These are phyloP conservation scores for Athelia sp. DNA, from an alignment of 1,284 basidiomycete species.

Conservation along the genomic window DNA sequence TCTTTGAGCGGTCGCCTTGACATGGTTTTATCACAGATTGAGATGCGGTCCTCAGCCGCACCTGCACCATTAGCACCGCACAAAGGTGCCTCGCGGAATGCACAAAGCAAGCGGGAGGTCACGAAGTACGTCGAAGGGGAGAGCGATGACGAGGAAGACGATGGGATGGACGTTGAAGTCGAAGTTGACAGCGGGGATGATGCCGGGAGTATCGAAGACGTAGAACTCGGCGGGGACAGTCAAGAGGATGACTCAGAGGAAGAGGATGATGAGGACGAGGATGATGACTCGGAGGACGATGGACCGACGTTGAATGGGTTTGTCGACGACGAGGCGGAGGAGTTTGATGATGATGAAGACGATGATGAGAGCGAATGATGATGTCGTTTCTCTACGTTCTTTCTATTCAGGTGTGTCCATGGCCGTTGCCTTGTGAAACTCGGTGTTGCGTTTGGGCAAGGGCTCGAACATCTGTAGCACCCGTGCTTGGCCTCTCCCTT, in stretches of 20 bases:
- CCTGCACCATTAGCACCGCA: conserved; percentile 49
- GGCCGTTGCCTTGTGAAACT: not conserved
- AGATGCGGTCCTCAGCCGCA: conserved; percentile 67
- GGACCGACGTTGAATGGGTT: conserved; percentile 55
- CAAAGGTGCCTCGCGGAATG: conserved; percentile 23
- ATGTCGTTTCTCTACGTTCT: conserved; percentile 1
- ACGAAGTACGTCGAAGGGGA: conserved; percentile 73
- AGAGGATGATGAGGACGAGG: conserved; percentile 44
- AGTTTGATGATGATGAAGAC: conserved; percentile 59
- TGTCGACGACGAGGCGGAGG: conserved; percentile 73
- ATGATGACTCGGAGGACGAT: conserved; percentile 47
- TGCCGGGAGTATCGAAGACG: conserved; percentile 64
- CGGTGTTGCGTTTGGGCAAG: no score
- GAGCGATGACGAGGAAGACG: conserved; percentile 62
- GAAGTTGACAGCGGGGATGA: conserved; percentile 59
- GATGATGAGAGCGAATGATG: conserved; percentile 48
- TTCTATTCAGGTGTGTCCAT: not conserved
- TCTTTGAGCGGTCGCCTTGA: conserved; percentile 88
- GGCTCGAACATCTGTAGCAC: no score
- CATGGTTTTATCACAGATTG: conserved; percentile 91
- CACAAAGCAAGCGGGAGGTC: conserved; percentile 22
- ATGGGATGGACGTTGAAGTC: conserved; percentile 63
- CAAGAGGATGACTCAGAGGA: conserved; percentile 42
- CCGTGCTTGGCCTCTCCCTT: no score
- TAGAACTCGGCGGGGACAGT: conserved; percentile 56